Evolutionary conservation across 2,329 filamentous ascomycete species (phyloP).

Genomic region (Pleoardoris graminearum): DNA sequence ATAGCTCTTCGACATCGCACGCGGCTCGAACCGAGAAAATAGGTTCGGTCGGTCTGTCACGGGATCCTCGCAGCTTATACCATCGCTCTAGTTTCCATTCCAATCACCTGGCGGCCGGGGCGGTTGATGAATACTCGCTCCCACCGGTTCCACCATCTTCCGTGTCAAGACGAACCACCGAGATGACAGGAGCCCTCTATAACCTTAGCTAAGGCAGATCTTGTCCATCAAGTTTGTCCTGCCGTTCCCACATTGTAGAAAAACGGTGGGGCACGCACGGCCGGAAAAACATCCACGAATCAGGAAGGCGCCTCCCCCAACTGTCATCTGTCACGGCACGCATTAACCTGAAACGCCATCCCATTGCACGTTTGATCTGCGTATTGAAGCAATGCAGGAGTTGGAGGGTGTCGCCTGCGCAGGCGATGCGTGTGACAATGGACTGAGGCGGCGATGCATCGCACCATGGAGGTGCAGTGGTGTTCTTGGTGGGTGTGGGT

Average conservation of each 20-base stretch:
- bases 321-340: conserved; percentile 4
- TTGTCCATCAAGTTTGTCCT: background rate
- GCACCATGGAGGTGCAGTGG: conserved; percentile 3
- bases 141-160: background rate
- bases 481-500: background rate
- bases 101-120: background rate
- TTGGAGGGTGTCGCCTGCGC: background rate
- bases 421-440: background rate
- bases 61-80: background rate
- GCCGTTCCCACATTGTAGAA: background rate
- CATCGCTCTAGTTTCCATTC: background rate
- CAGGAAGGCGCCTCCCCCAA: background rate
- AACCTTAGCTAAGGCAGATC: background rate
- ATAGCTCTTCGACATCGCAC: background rate
- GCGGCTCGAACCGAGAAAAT: background rate
- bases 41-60: background rate
- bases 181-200: conserved; percentile 5
- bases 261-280: background rate
- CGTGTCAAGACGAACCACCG: background rate
- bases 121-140: background rate
- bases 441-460: conserved; percentile 2
- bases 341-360: conserved; percentile 10
- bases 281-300: conserved; percentile 7
- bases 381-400: conserved; percentile 7
- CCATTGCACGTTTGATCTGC: conserved; percentile 14